Evolutionary conservation across 2,329 filamentous ascomycete species (phyloP), one percentile per base, ranked within the genome.

Genomic region (Penicillium sp.): DNA sequence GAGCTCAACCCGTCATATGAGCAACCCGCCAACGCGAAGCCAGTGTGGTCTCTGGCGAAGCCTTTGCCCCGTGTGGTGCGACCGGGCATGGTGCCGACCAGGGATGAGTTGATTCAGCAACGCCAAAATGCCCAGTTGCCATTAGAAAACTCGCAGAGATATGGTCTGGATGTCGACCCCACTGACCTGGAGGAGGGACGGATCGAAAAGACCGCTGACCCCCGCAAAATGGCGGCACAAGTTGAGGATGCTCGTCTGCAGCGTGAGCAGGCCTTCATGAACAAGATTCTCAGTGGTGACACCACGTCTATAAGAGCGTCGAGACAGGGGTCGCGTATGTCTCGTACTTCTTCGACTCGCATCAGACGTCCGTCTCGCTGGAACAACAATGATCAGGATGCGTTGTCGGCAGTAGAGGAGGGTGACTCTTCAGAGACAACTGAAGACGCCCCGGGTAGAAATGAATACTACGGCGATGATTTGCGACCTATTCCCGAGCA

Each of bases 1-100:
- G 74, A 81, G 11, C 71, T 84, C 3, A 84, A 85, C 51, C 82
- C 82, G 2, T 77, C 80, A 29, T 84, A 84, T 57, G 81, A 82
- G 31, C 79, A 83, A 54, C 75, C 81, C 3, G 69, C 73, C 8
- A 79, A 81, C 16, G 63, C 71, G 13, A 78, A 80, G 54, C 82
- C 82, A 1, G 78, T 84, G 47, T 84, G 82, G 77, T 78, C 80
- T 67, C 66, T 84, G 51, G 81, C 80, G 3, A 81, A 82, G 61
- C 81, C 82, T 7, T 65, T 84, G 26, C 82, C 82, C 31, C 81
- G 81, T 59, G 81, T 84, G 0, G 74, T 84, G 52, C 75, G 82
- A 37, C 73, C 78, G 21, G 81, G 81, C 11, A 84, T 84, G 82
- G 76, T 82, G 1, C 80, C 79, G 0, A 77, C 77, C 0, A 69